Base-by-base conservation (phyloP, 495 filamentous ascomycete species). In the Staphylotrichum tortipilum region DNA sequence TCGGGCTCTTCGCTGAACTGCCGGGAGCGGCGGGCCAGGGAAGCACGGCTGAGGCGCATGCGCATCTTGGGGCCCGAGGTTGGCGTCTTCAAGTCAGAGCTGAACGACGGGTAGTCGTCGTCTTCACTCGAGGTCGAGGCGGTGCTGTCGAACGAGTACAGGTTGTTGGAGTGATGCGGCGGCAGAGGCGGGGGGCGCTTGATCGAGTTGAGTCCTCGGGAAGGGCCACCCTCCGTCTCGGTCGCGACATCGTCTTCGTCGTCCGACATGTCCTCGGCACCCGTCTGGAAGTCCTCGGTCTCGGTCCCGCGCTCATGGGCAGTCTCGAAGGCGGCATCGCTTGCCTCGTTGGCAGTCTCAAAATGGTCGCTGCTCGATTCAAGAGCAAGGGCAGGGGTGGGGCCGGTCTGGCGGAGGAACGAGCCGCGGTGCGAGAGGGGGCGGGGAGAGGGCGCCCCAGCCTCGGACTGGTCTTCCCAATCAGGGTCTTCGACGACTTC, bases 261-360 rank as follows among this genome's bases (percentile, higher is more conserved):
- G 24, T 58, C 85, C 30, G 84, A 86, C 47, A 84, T 79, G 56
- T 94, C 81, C 66, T 96, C 92, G 17, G 80, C 75, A 19, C 87
- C 88, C 12, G 92, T 96, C 63, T 94, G 85, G 79, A 95, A 95
- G 39, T 88, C 88, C 50, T 97, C 92, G 26, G 88, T 95, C 68
- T 95, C 90, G 5, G 84, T 88, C 30, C 73, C 86, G 3, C 78
- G 78, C 67, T 94, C 89, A 53, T 89, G 83, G 3, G 88, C 87
- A 12, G 84, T 87, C 65, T 94, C 88, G 53, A 94, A 95, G 30
- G 86, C 83, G 17, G 86, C 83, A 65, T 90, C 87, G 50, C 86
- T 85, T 12, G 81, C 81, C 57, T 94, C 89, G 49, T 85, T 86
- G 23, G 88, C 87, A 19, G 87, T 94, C 49, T 94, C 87, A 55